Evolutionary conservation across 1,139 yeast genomes (phyloP), one percentile per base, ranked within the genome.

Genomic region (Kodamaea sp.): DNA sequence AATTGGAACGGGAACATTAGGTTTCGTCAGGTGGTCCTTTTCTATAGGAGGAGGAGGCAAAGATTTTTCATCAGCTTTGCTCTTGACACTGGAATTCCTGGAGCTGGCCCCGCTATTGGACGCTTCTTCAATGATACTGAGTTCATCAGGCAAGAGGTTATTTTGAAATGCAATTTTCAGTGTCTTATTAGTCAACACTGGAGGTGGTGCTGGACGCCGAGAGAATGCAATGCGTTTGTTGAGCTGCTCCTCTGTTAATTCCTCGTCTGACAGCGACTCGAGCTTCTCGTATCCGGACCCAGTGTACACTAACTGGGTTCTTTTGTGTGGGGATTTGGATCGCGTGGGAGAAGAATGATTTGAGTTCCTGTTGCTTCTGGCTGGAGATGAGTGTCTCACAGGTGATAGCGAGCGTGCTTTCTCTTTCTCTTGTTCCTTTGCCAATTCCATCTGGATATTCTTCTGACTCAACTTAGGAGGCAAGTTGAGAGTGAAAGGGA

Each of bases 61-160:
- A 20, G 24, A 26, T 37, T 34, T 38, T 38, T 13, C 12, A 19
- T 7, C 21, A n/a, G 15, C 10, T 19, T 24, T 32, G 13, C 26
- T 30, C 24, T 31, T 25, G 3, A 57, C 32, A 39, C 69, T 66
- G 6, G 69, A 51, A 10, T 40, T 41, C 42, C 72, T 51, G 4
- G 71, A 63, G 33, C 58, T 51, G 9, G 50, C 55, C 19, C 49
- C 55, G 27, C 49, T 47, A 32, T 51, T 51, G 9, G 72, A 59
- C 24, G 53, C 61, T 41, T 70, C 76, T 44, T 70, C 74, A 23
- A 70, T 70, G 11, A 68, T 59, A 47, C 76, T 70, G 37, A 70
- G 57, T 30, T 63, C 72, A 43, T 68, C 73, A 2, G 42, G 41
- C 3, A 45, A 37, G 33, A 51, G 34, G 10, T 44, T 32, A 10